Conservation (phyloP, 768 basidiomycete genomes). For the Trametes elegans region DNA sequence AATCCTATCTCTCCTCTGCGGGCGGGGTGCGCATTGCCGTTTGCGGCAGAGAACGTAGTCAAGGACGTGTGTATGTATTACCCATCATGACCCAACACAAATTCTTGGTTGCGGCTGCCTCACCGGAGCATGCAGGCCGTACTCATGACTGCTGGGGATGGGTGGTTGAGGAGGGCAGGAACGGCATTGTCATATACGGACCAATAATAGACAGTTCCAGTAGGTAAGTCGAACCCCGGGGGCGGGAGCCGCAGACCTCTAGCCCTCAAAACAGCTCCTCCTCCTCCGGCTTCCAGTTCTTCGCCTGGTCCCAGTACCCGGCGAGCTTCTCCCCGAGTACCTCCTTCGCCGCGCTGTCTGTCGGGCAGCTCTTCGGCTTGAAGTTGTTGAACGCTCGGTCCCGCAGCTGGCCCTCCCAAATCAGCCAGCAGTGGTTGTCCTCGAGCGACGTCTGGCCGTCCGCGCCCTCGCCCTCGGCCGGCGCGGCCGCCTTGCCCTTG, state of each 20-base stretch:
- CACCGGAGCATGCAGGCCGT: too few relatives aligned
- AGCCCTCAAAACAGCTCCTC: constrained; percentile 64
- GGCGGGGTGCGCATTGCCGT: too few relatives aligned
- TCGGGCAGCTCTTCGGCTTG: constrained; percentile 78
- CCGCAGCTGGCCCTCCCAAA: constrained; percentile 90
- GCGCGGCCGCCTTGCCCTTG: constrained; percentile 37
- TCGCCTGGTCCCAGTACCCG: constrained; percentile 94
- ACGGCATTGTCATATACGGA: too few relatives aligned
- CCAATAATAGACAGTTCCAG: too few relatives aligned
- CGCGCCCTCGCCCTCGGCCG: constrained; percentile 26
- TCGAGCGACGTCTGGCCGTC: constrained; percentile 57
- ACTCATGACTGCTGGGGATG: too few relatives aligned
- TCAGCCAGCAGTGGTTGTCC: constrained; percentile 83
- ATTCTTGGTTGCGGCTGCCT: too few relatives aligned
- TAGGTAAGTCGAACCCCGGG: neutral
- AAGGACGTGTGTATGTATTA: too few relatives aligned
- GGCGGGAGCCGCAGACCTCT: too few relatives aligned
- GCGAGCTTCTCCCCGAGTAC: constrained; percentile 79
- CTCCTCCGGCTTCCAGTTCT: constrained; percentile 84
- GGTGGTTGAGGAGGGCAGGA: too few relatives aligned
- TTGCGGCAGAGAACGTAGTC: too few relatives aligned
- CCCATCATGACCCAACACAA: too few relatives aligned
- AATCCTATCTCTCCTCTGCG: too few relatives aligned
- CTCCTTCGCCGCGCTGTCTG: constrained; percentile 84
- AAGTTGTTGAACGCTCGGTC: constrained; percentile 81